Base-by-base conservation (phyloP, 352 stramenopile genomes). In the Phytopythium ostracodes region DNA sequence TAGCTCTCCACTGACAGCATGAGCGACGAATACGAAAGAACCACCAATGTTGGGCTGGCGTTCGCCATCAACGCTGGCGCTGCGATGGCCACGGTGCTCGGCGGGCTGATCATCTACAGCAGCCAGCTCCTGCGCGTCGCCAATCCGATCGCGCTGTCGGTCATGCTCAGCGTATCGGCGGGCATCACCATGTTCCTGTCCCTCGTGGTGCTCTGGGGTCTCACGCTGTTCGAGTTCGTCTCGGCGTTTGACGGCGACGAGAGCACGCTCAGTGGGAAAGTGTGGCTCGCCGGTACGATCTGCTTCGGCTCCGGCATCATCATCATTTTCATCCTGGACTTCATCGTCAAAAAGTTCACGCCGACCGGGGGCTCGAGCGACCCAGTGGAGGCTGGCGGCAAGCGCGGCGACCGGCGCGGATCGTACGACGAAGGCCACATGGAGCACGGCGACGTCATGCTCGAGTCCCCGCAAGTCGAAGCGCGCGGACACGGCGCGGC, bases 261-360 rank as follows among this genome's bases (percentile, higher is more conserved):
- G 38, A 44, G 68, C 10, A 59, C 55, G 8, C 63, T 73, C 14
- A 56, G 31, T 5, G 74, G 73, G 2, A 59, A 84, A 33, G 79
- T 80, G 0, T 95, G 91, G 73, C 65, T 93, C 29, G 90, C 79
- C 42, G 75, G 85, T 12, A 97, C 91, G 8, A 54, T 85, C 0
- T 94, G 77, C 67, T 93, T 97, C 65, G 93, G 94, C 68, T 75
- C 57, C 27, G 89, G 93, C 27, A 86, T 97, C 17, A 31, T 73
- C 24, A 55, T 86, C 25, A 73, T 85, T 43, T 84, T 84, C 54
- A 25, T 38, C 1, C 66, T 87, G 42, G 77, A 85, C 63, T 66
- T 70, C 20, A 31, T 88, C 25, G 70, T 88, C 11, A 66, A 80
- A 40, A 70, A 69, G 44, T 61, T 84, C 40, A 76, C 76, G 1